These are phyloP conservation scores for Striga asiatica DNA, from an alignment of 257 asterid species.

Conservation along the genomic window DNA sequence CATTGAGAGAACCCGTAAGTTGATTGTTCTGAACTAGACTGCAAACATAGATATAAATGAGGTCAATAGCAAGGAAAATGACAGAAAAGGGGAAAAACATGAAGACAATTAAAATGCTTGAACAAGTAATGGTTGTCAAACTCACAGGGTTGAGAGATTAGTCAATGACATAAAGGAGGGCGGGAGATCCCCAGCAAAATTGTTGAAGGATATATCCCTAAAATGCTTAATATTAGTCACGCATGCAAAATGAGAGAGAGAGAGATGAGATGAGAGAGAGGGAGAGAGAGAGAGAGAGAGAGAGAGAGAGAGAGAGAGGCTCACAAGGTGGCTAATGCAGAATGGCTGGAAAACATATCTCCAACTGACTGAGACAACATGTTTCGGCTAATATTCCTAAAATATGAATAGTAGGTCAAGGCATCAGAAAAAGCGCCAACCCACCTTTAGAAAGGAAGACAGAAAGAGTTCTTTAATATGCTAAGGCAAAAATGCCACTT, in stretches of 20 bases:
- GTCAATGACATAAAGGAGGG: conserved; percentile 55
- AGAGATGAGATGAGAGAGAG: neutral
- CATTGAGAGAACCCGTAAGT: conserved; percentile 68
- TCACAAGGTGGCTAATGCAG: conserved; percentile 59
- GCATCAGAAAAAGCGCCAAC: conserved; percentile 14
- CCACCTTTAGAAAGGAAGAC: conserved; percentile 13
- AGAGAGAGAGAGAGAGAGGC: conserved; percentile 17
- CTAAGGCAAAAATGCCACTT: conserved; percentile 28
- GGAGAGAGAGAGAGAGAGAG: neutral
- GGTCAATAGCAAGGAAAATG: conserved; percentile 16
- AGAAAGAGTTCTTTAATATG: conserved; percentile 5
- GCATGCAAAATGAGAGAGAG: neutral
- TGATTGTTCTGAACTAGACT: conserved; percentile 73
- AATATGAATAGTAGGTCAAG: conserved; percentile 16
- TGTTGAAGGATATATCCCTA: conserved; percentile 87
- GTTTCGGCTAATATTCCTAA: conserved; percentile 77
- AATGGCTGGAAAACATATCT: conserved; percentile 69
- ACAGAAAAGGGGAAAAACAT: neutral
- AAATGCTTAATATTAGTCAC: conserved; percentile 18
- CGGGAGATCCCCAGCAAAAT: conserved; percentile 83
- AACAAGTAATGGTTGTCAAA: conserved; percentile 6
- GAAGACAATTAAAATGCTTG: neutral
- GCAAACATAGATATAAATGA: conserved; percentile 25
- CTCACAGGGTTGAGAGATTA: conserved; percentile 90
- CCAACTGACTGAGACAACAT: conserved; percentile 60